A percentile compares a stretch with the other conserved stretches of the same genome.
phyloP scores from a whole-genome alignment of 129 eudicot genomes.

The Glebionis coronaria region DNA sequence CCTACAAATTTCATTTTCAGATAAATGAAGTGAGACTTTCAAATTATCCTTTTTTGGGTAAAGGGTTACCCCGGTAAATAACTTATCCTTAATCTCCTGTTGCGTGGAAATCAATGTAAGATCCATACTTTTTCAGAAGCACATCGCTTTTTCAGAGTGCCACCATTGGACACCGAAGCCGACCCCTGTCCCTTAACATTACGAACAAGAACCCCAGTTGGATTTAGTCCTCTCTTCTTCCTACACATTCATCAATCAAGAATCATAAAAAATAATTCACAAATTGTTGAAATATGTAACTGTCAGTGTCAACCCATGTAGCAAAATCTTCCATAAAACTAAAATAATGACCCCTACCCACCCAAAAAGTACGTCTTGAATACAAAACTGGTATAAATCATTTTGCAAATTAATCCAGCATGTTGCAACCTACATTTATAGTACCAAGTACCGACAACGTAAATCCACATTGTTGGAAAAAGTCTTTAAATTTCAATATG shows the following conservation, averaged over 20 bases:
- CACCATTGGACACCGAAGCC: conserved; percentile 53
- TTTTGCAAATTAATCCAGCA: conserved; percentile 22
- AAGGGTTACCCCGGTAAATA: no score
- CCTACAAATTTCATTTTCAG: conserved; percentile 22
- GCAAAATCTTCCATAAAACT: conserved; percentile 12
- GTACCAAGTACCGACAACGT: conserved; percentile 14
- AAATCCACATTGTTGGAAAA: conserved; percentile 8
- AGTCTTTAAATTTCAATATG: not conserved
- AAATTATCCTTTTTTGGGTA: not conserved
- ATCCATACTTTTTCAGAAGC: conserved; percentile 32
- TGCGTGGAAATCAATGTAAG: not conserved
- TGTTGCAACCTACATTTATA: not conserved
- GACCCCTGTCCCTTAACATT: conserved; percentile 53
- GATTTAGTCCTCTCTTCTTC: conserved; percentile 56
- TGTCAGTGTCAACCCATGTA: not conserved
- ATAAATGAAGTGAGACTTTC: conserved; percentile 5
- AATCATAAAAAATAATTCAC: not conserved
- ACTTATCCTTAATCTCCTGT: not conserved
- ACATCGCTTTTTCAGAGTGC: conserved; percentile 21
- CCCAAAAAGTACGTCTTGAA: conserved; percentile 20
- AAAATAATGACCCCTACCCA: conserved; percentile 7
- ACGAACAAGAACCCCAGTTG: conserved; percentile 51
- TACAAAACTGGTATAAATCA: conserved; percentile 27
- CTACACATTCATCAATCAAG: conserved; percentile 26
- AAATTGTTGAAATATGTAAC: not conserved